Evolutionary conservation across 257 asterid species (phyloP).

Genomic region (Ilex aquifolium): DNA sequence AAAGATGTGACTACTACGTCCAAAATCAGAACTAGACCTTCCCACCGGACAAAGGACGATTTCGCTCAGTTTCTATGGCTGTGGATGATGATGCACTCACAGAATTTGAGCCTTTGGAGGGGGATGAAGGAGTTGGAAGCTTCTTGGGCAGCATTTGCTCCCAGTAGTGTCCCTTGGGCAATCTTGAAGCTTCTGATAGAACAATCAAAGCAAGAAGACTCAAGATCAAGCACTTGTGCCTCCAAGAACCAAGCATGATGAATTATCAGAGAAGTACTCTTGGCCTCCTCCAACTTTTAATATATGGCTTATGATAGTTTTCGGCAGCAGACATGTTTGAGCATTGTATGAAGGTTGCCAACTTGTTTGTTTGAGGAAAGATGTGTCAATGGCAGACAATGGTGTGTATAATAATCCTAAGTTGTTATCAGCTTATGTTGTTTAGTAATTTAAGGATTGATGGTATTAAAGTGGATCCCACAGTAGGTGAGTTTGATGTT

Average conservation of each 20-base stretch:
- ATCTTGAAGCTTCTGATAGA: slow-evolving; percentile 60
- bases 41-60: slow-evolving; percentile 44
- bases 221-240: slow-evolving; percentile 31
- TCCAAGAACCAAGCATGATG: slow-evolving; percentile 51
- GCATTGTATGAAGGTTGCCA: slow-evolving; percentile 50
- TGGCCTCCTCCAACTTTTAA: slow-evolving; percentile 22
- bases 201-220: slow-evolving; percentile 45
- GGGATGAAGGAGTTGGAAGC: slow-evolving; percentile 80
- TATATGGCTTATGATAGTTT: slow-evolving; percentile 28
- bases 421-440: slow-evolving; percentile 28
- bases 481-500: slow-evolving; percentile 22
- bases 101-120: slow-evolving; percentile 76
- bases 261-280: background rate
- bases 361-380: slow-evolving; percentile 65
- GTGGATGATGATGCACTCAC: slow-evolving; percentile 25
- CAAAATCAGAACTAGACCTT: slow-evolving; percentile 34
- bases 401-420: slow-evolving; percentile 32
- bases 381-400: slow-evolving; percentile 74
- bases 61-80: slow-evolving; percentile 28
- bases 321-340: slow-evolving; percentile 47
- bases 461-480: slow-evolving; percentile 32
- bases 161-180: slow-evolving; percentile 56
- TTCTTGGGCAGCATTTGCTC: slow-evolving; percentile 90
- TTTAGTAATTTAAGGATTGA: slow-evolving; percentile 24
- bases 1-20: background rate